Evolutionary conservation across 768 basidiomycete genomes (phyloP).

Genomic region (Lanmaoa rubissima): DNA sequence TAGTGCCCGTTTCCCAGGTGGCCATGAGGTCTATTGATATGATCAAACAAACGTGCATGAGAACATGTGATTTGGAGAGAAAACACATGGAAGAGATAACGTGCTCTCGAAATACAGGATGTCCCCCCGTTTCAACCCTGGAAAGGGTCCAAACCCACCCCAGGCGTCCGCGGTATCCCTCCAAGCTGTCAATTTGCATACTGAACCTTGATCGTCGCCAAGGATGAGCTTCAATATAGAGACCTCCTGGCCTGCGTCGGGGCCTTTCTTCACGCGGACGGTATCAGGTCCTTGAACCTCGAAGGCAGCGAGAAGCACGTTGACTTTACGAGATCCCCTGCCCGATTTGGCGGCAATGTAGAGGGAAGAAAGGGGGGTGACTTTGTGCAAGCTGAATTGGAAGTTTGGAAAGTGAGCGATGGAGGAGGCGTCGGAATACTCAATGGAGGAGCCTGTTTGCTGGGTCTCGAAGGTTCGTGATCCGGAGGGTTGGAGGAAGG

Average conservation of each 20-base stretch:
- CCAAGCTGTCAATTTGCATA: slow-evolving; percentile 79
- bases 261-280: slow-evolving; percentile 64
- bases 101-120: slow-evolving; percentile 67
- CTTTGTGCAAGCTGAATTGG: slow-evolving; percentile 63
- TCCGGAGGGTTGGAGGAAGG: slow-evolving; percentile 29
- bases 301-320: slow-evolving; percentile 60
- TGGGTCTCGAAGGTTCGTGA: slow-evolving; percentile 41
- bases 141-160: slow-evolving; percentile 47
- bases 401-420: slow-evolving; percentile 73
- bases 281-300: slow-evolving; percentile 77
- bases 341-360: slow-evolving; percentile 28
- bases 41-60: slow-evolving; percentile 17
- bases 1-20: slow-evolving; percentile 41
- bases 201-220: slow-evolving; percentile 66
- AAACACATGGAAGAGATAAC: slow-evolving; percentile 26
- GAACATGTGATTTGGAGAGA: slow-evolving; percentile 10
- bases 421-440: slow-evolving; percentile 66
- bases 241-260: slow-evolving; percentile 68
- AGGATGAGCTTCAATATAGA: slow-evolving; percentile 67
- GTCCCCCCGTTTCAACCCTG: slow-evolving; percentile 65
- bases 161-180: slow-evolving; percentile 70
- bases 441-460: slow-evolving; percentile 44
- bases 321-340: slow-evolving; percentile 49
- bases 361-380: slow-evolving; percentile 50
- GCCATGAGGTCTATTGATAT: slow-evolving; percentile 49